Evolutionary conservation across 768 basidiomycete genomes (phyloP).

Genomic region (Mrakia hoshinonis): DNA sequence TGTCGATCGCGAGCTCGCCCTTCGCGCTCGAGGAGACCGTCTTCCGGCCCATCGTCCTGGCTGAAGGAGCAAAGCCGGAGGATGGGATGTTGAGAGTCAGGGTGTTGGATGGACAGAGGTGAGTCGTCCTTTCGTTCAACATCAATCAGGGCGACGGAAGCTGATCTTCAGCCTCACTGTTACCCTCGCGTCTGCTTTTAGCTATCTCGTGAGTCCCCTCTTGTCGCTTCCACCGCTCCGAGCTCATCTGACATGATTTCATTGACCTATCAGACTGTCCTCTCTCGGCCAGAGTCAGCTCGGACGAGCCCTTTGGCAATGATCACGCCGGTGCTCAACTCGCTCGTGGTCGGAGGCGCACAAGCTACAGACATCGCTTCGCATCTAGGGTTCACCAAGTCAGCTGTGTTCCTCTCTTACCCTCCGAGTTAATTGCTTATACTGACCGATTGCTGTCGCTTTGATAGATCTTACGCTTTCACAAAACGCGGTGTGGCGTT

Average conservation of each 20-base stretch:
- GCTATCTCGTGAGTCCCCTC: slow-evolving; percentile 8
- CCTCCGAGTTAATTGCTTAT: too few relatives aligned
- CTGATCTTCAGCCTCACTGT: neutral
- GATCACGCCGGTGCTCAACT: slow-evolving; percentile 16
- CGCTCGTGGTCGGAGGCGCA: slow-evolving; percentile 8
- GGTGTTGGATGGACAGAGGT: neutral
- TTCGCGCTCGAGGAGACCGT: slow-evolving; percentile 4
- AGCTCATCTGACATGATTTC: neutral
- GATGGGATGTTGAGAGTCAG: slow-evolving; percentile 7
- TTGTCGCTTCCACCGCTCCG: too few relatives aligned
- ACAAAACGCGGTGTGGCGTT: slow-evolving; percentile 12
- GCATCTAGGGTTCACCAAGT: slow-evolving; percentile 17
- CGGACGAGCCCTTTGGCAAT: neutral
- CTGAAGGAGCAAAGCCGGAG: neutral
- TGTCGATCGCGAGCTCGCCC: neutral
- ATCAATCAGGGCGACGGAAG: neutral
- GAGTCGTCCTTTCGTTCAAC: neutral
- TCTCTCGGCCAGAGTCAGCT: slow-evolving; percentile 10
- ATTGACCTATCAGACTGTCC: neutral
- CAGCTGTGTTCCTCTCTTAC: neutral
- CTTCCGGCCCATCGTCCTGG: neutral
- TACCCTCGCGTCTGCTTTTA: neutral
- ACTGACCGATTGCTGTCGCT: too few relatives aligned
- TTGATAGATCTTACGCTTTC: slow-evolving; percentile 11
- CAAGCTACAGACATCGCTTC: neutral